phyloP scores from a whole-genome alignment of 2,329 filamentous ascomycete species.

The Sphaerulina vaccinii region DNA sequence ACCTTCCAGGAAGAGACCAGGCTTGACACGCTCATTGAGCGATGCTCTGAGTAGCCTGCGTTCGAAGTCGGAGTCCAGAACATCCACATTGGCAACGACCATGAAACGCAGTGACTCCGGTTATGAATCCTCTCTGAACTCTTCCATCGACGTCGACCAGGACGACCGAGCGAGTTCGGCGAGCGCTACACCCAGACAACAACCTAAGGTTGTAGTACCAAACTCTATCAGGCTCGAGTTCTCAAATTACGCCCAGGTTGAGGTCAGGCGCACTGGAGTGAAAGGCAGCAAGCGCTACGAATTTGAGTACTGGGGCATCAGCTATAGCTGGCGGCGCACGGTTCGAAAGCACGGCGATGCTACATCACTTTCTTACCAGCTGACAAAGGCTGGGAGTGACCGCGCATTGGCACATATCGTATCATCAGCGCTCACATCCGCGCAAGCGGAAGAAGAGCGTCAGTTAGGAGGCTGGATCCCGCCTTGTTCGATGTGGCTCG shows the following conservation, averaged over 20 bases:
- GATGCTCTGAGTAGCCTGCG: slow-evolving; percentile 58
- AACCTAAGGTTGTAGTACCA: slow-evolving; percentile 9
- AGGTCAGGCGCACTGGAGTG: slow-evolving; percentile 68
- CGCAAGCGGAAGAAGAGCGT: slow-evolving; percentile 69
- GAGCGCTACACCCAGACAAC: slow-evolving; percentile 10
- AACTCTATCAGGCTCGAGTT: slow-evolving; percentile 90
- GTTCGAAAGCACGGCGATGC: slow-evolving; percentile 64
- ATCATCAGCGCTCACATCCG: slow-evolving; percentile 70
- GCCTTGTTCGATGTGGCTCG: slow-evolving; percentile 88
- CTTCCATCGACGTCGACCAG: slow-evolving; percentile 40
- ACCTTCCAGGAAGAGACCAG: slow-evolving; percentile 46
- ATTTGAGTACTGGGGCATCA: slow-evolving; percentile 89
- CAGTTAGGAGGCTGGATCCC: slow-evolving; percentile 84
- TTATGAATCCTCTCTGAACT: slow-evolving; percentile 48
- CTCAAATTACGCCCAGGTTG: slow-evolving; percentile 92
- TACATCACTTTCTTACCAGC: slow-evolving; percentile 72
- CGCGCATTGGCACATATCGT: slow-evolving; percentile 78
- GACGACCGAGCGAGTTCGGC: slow-evolving; percentile 52
- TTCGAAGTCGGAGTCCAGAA: slow-evolving; percentile 54
- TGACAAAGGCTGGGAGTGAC: slow-evolving; percentile 66
- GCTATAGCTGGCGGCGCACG: slow-evolving; percentile 79
- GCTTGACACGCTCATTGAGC: slow-evolving; percentile 59
- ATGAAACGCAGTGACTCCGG: slow-evolving; percentile 60
- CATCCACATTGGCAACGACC: slow-evolving; percentile 39
- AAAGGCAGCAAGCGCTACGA: slow-evolving; percentile 75